Base-by-base conservation (phyloP, 306 rosid species). In the cucumber (Cucumis sativus) region DNA sequence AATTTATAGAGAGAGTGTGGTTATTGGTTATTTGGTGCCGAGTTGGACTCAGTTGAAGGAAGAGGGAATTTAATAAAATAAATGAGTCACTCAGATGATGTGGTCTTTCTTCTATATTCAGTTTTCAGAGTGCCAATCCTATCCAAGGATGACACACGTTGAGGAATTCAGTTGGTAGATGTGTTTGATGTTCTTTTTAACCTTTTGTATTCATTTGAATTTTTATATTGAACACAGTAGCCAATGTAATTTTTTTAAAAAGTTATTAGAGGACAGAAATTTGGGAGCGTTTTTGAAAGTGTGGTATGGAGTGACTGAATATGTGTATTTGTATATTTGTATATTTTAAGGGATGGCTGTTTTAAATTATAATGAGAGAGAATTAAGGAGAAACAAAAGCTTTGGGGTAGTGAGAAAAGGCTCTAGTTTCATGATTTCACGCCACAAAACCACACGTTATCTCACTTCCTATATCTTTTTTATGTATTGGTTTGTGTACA, bases 401-500 rank as follows among this genome's bases (percentile, higher is more conserved):
- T 62, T 62, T 62, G 20, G 68, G 68, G n/a, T 28, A 5, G 41
- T 28, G 68, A 62, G 69, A 37, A 66, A 69, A 20, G 57, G 57
- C 75, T 21, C 33, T 40, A n/a, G 16, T 68, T 13, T 11, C 75
- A 21, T 66, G 45, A 68, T 68, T 68, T 47, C 56, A 64, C 41
- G 25, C 76, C 76, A 71, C 59, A 47, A 49, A 71, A 71, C 20
- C 57, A 47, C 75, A 71, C 58, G 76, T 71, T 45, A 45, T 71
- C 76, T 71, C 59, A 71, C 7, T 47, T 49, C 15, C 76, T 47
- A 71, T 33, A 2, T 33, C 37, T 33, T 47, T 49, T 25, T 71
- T 71, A 49, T 70, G 59, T 70, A 39, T 71, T 49, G 76, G 76
- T n/a, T 28, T 14, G 40, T 49, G 76, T 2, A 71, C 59, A 71